phyloP scores from a whole-genome alignment of 345 rosid genomes.

The Syzygium aromaticum region DNA sequence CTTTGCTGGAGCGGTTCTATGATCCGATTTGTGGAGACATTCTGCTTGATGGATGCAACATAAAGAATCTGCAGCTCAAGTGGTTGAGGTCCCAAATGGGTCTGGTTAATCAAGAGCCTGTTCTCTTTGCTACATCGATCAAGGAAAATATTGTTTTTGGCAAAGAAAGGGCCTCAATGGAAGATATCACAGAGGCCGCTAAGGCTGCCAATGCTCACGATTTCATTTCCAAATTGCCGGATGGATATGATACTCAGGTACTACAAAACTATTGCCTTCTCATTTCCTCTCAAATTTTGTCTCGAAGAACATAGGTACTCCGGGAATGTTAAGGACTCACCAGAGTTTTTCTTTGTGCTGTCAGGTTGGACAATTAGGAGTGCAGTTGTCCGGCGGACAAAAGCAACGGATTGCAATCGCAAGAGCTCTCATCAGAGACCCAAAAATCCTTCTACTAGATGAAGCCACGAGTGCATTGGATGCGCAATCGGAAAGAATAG shows the following conservation, averaged over 20 bases:
- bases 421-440: slow-evolving; percentile 43
- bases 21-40: slow-evolving; percentile 31
- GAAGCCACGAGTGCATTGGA: slow-evolving; percentile 49
- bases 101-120: slow-evolving; percentile 45
- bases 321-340: neutral
- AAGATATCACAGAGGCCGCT: slow-evolving; percentile 26
- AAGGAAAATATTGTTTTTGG: slow-evolving; percentile 53
- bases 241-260: slow-evolving; percentile 42
- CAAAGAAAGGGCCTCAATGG: slow-evolving; percentile 38
- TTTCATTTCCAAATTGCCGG: slow-evolving; percentile 35
- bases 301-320: neutral
- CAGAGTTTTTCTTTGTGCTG: neutral
- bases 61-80: slow-evolving; percentile 30
- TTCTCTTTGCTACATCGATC: slow-evolving; percentile 43
- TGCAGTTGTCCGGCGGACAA: slow-evolving; percentile 48
- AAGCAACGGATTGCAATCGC: slow-evolving; percentile 59
- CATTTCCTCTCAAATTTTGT: neutral
- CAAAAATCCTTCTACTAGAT: slow-evolving; percentile 36
- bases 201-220: slow-evolving; percentile 50
- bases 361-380: slow-evolving; percentile 48
- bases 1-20: slow-evolving; percentile 49
- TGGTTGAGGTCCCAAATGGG: slow-evolving; percentile 53
- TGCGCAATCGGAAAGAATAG: slow-evolving; percentile 33
- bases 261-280: neutral
- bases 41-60: slow-evolving; percentile 28